These are phyloP conservation scores for Schizophyllum amplum DNA, from an alignment of 1,284 basidiomycete species.

Conservation along the genomic window DNA sequence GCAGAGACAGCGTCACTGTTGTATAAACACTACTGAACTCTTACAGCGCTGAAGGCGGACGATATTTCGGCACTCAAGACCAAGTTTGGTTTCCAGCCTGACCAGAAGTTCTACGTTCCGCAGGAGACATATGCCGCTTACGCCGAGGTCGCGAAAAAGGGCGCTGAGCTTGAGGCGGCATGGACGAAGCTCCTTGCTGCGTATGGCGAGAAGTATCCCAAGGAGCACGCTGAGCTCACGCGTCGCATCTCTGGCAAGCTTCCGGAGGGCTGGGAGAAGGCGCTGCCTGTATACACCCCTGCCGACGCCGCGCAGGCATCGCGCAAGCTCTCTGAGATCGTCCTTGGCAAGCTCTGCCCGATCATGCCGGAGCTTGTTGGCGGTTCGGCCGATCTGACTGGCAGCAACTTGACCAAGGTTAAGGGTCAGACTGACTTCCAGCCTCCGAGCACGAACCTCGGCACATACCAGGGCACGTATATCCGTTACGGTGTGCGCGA, in stretches of 20 bases:
- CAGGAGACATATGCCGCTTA: conserved; percentile 70
- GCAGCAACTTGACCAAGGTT: conserved; percentile 83
- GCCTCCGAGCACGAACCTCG: conserved; percentile 77
- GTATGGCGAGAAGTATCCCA: conserved; percentile 76
- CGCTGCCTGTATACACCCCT: conserved; percentile 77
- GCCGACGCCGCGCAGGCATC: conserved; percentile 82
- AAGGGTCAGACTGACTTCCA: conserved; percentile 89
- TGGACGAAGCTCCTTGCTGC: conserved; percentile 71
- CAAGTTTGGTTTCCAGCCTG: conserved; percentile 79
- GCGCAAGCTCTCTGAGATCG: conserved; percentile 90
- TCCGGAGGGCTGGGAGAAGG: conserved; percentile 82
- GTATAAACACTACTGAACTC: conserved; percentile 3
- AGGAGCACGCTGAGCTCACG: conserved; percentile 79
- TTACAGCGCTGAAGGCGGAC: conserved; percentile 82
- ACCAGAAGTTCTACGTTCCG: conserved; percentile 77
- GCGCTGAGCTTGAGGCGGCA: conserved; percentile 64
- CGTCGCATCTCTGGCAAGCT: conserved; percentile 83
- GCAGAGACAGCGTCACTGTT: conserved; percentile 20
- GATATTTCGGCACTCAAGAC: conserved; percentile 82
- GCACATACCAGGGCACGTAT: conserved; percentile 83
- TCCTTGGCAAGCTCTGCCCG: conserved; percentile 70
- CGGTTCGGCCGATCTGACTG: conserved; percentile 90
- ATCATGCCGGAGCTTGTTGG: conserved; percentile 80
- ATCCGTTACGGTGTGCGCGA: conserved; percentile 96
- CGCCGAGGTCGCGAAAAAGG: conserved; percentile 57